Evolutionary conservation across 305 asterid genomes (phyloP).

Genomic region (Ajuga reptans): DNA sequence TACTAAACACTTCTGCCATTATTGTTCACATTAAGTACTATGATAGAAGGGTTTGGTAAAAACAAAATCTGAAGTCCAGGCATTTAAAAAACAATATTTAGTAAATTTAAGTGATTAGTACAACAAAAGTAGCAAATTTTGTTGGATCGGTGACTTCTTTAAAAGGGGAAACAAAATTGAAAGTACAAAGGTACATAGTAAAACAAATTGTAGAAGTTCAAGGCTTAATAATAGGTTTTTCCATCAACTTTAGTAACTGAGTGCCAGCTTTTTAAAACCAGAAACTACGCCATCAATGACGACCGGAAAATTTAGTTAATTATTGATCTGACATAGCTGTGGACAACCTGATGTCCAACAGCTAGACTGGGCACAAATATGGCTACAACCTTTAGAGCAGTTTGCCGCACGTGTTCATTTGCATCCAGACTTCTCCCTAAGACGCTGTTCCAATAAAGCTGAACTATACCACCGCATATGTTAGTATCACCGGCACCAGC

Average conservation of each 20-base stretch:
- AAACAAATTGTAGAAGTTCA: no score
- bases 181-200: no score
- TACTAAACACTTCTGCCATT: neutral
- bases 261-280: constrained; percentile 3
- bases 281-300: constrained; percentile 6
- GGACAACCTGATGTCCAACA: constrained; percentile 6
- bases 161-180: no score
- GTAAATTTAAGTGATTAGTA: no score
- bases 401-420: constrained; percentile 76
- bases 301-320: neutral
- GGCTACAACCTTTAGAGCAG: constrained; percentile 74
- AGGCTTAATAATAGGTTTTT: no score
- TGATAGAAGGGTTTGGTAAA: neutral
- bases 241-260: neutral
- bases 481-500: constrained; percentile 99
- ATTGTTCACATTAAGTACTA: neutral
- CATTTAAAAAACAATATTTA: no score
- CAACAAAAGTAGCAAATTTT: no score
- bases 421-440: constrained; percentile 79
- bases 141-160: no score
- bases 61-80: neutral
- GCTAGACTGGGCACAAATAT: neutral
- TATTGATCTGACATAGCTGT: neutral
- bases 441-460: constrained; percentile 75
- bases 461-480: constrained; percentile 92